Percentiles rank a stretch among this genome's conserved stretches.
These are phyloP conservation scores for Botryosphaeria dothidea DNA, from an alignment of 2,329 filamentous ascomycete genomes.

Conservation along the genomic window DNA sequence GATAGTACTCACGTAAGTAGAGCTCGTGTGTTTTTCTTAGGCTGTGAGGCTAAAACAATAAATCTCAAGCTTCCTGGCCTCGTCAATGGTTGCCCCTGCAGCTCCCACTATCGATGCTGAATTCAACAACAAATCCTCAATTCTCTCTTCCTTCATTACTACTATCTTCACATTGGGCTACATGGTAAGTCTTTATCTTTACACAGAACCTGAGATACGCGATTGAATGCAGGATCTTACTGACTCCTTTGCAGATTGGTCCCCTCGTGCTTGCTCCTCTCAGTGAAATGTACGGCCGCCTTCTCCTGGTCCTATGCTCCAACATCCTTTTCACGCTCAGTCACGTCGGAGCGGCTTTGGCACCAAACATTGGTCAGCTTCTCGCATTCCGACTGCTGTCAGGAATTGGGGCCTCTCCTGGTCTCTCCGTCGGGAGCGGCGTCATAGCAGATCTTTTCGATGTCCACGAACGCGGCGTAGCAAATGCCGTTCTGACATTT, in stretches of 20 bases:
- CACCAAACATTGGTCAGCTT: background rate
- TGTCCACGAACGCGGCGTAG: background rate
- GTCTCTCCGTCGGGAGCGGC: background rate
- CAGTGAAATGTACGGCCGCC: slow-evolving; percentile 22
- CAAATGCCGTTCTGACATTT: background rate
- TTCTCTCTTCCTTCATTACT: slow-evolving; percentile 34
- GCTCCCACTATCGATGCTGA: slow-evolving; percentile 32
- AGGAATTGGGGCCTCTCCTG: background rate
- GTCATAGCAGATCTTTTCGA: background rate
- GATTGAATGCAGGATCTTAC: too few species aligned
- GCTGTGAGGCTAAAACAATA: too few species aligned
- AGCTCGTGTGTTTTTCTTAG: background rate
- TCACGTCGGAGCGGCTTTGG: background rate
- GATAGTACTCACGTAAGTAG: slow-evolving; percentile 28
- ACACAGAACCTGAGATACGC: too few species aligned
- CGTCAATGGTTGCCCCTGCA: slow-evolving; percentile 38
- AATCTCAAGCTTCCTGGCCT: slow-evolving; percentile 31
- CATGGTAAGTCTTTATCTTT: slow-evolving; percentile 22
- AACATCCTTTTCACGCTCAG: slow-evolving; percentile 14
- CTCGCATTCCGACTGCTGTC: background rate
- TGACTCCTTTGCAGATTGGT: slow-evolving; percentile 21
- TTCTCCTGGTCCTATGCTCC: background rate
- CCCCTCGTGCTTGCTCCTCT: slow-evolving; percentile 9
- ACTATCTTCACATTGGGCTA: slow-evolving; percentile 40
- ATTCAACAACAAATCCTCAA: slow-evolving; percentile 34